Conservation (phyloP, 2,329 filamentous ascomycete genomes). For the Fusarium sp. region DNA sequence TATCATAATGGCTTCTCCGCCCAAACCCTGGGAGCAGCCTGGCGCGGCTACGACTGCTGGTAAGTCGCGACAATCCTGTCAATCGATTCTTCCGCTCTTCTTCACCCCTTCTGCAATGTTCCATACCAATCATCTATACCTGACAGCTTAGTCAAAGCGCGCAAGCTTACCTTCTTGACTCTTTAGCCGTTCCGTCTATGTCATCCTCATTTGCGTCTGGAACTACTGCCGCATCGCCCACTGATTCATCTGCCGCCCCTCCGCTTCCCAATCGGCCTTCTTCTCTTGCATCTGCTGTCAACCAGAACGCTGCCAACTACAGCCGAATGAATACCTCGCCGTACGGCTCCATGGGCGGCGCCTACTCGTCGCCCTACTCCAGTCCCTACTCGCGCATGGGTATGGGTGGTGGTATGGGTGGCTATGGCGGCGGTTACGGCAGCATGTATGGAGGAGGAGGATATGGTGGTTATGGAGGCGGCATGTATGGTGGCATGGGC, state of each 20-base stretch:
- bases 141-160: constrained; percentile 36
- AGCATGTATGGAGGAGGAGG: constrained; percentile 49
- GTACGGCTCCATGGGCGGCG: constrained; percentile 61
- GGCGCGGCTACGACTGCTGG: constrained; percentile 69
- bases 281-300: constrained; percentile 82
- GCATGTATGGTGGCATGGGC: constrained; percentile 57
- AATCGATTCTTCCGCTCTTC: constrained; percentile 3
- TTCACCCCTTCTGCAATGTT: constrained; percentile 5
- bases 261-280: constrained; percentile 85
- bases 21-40: constrained; percentile 95
- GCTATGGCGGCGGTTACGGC: constrained; percentile 30
- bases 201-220: constrained; percentile 59
- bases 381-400: constrained; percentile 61
- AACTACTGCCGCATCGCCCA: constrained; percentile 56
- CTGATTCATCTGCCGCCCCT: constrained; percentile 65
- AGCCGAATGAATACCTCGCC: constrained; percentile 71
- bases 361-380: constrained; percentile 58
- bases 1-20: constrained; percentile 79
- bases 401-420: constrained; percentile 34
- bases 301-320: constrained; percentile 89
- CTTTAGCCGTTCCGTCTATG: constrained; percentile 56
- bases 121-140: constrained; percentile 4
- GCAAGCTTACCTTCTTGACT: constrained; percentile 42
- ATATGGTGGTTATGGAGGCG: constrained; percentile 58
- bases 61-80: constrained; percentile 55